Evolutionary conservation across 495 filamentous ascomycete genomes (phyloP), one percentile per base, ranked within the genome.

Genomic region (Lasiosphaeris hirsuta): DNA sequence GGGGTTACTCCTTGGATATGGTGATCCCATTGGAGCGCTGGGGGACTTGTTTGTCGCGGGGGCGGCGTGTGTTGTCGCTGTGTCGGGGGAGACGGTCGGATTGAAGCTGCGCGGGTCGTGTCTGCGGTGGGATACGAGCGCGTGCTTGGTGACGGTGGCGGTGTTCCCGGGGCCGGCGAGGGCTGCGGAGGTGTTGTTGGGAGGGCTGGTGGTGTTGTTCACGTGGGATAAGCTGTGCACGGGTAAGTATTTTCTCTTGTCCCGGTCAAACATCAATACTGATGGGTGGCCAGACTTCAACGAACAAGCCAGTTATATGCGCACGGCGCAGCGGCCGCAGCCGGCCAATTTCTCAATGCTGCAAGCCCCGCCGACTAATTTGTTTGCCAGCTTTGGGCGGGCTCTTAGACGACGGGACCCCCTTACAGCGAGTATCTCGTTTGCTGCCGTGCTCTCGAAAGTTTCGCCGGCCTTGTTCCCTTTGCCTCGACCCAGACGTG

Each of bases 91-190:
- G 34, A 51, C 56, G 0, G 38, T 58, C 6, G 56, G 56, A 1
- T 14, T 58, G 33, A 51, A 51, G 40, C 38, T 58, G 18, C 37
- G 56, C 8, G 56, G 56, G 39, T 18, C 17, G 4, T 58, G 56
- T 14, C 7, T 52, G 10, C 11, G 14, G 10, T n/a, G 17, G 13
- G 46, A 58, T 30, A 17, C 46, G 36, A 52, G 35, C 10, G 38
- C 56, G 23, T 58, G 48, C 14, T 36, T 58, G 7, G 19, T 58
- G 4, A 51, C 56, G 10, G n/a, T 52, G 10, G 56, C 56, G 15
- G 47, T 51, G 30, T 58, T 58, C 15, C 56, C 47, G 18, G 23
- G 5, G 3, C 56, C 56, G 11, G 56, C 56, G 48, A 58, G 56
- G 47, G 40, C 17, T 3, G 46, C 56, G 10, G 10, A 58, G 47